phyloP scores from a whole-genome alignment of 495 filamentous ascomycete genomes.

The Aspergillus incahuasiensis region DNA sequence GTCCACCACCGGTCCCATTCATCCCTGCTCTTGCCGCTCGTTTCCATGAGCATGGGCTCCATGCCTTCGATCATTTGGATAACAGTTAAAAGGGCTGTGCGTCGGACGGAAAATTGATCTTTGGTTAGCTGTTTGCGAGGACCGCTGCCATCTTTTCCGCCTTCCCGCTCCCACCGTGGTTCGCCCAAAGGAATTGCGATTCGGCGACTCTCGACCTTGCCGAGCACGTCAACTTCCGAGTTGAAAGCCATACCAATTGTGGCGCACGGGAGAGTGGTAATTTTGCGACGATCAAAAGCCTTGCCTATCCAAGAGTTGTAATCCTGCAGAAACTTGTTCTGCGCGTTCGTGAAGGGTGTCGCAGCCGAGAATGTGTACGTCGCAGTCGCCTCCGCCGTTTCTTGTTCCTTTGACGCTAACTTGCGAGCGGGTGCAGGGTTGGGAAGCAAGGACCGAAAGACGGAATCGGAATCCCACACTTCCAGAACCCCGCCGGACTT shows the following conservation, averaged over 20 bases:
- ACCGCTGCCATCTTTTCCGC: slow-evolving; percentile 36
- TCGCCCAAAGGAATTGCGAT: slow-evolving; percentile 84
- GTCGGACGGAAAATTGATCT: slow-evolving; percentile 69
- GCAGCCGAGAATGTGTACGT: slow-evolving; percentile 81
- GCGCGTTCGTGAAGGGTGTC: slow-evolving; percentile 69
- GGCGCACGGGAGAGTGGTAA: slow-evolving; percentile 76
- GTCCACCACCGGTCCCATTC: slow-evolving; percentile 92
- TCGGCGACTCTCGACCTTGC: slow-evolving; percentile 64
- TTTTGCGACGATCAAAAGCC: slow-evolving; percentile 64
- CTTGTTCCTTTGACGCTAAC: slow-evolving; percentile 52
- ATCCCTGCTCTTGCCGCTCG: slow-evolving; percentile 77
- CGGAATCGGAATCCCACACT: slow-evolving; percentile 80
- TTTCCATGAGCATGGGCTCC: slow-evolving; percentile 77
- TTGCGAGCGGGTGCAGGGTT: slow-evolving; percentile 61
- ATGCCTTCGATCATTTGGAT: slow-evolving; percentile 83
- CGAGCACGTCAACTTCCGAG: slow-evolving; percentile 71
- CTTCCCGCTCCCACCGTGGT: slow-evolving; percentile 80
- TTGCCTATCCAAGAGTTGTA: slow-evolving; percentile 81
- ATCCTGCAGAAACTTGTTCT: slow-evolving; percentile 77
- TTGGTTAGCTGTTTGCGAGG: slow-evolving; percentile 52
- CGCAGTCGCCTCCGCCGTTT: slow-evolving; percentile 58
- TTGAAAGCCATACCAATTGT: slow-evolving; percentile 70
- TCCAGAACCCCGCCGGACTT: slow-evolving; percentile 77
- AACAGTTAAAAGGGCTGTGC: slow-evolving; percentile 75
- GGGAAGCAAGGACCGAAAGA: slow-evolving; percentile 68